Conservation (phyloP, 208 protist species). For the Lotmaria passim region DNA sequence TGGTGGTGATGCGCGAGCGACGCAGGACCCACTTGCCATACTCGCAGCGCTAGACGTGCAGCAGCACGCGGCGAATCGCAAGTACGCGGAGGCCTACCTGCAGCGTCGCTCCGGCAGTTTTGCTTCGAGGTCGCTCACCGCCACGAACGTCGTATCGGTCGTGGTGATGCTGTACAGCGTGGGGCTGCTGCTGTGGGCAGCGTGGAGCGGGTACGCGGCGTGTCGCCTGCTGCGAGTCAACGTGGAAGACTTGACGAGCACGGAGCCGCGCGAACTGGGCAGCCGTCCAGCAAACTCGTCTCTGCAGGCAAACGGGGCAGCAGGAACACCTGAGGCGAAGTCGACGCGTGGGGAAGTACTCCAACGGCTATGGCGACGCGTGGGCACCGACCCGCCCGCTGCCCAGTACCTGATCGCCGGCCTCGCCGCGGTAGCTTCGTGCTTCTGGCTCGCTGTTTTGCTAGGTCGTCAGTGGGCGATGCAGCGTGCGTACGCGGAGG, state of each 20-base stretch:
- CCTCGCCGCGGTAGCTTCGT: conserved; percentile 10
- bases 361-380: conserved; percentile 4
- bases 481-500: conserved; percentile 10
- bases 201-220: conserved; percentile 32
- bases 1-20: neutral
- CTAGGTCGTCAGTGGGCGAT: conserved; percentile 17
- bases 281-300: neutral
- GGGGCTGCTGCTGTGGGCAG: conserved; percentile 29
- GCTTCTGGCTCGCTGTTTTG: conserved; percentile 18
- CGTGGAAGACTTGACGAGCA: conserved; percentile 23
- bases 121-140: neutral
- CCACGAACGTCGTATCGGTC: neutral
- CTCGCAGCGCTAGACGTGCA: conserved; percentile 15
- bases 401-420: conserved; percentile 22
- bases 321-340: neutral
- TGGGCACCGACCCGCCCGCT: conserved; percentile 8
- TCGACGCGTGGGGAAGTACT: neutral
- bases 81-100: conserved; percentile 19
- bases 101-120: neutral
- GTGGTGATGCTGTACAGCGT: conserved; percentile 24
- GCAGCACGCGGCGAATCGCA: conserved; percentile 16
- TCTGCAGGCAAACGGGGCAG: neutral
- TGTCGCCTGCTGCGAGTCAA: conserved; percentile 30
- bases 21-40: conserved; percentile 5
- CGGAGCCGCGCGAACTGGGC: conserved; percentile 19